Percentiles rank a stretch among this genome's conserved stretches.
Evolutionary conservation across 441 rosid species (phyloP).

Genomic region (Melastoma candidum): DNA sequence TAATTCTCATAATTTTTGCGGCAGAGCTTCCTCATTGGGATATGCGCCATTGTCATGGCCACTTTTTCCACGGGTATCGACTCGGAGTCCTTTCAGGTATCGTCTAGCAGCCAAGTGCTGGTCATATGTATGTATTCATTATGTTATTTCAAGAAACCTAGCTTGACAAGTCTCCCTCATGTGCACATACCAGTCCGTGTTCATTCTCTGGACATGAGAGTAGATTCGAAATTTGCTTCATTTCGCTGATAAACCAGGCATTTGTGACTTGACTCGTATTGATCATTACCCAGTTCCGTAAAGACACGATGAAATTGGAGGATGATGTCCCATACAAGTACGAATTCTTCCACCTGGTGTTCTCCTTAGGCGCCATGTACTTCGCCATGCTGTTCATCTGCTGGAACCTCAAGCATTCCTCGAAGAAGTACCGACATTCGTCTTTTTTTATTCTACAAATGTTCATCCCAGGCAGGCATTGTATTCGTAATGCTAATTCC

Average conservation of each 20-base stretch:
- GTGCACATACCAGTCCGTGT: too few relatives aligned
- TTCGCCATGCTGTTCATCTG: slow-evolving; percentile 87
- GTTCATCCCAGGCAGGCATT: background rate
- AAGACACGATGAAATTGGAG: slow-evolving; percentile 39
- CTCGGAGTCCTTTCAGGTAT: slow-evolving; percentile 75
- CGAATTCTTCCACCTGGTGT: slow-evolving; percentile 75
- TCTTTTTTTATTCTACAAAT: background rate
- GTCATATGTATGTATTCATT: too few relatives aligned
- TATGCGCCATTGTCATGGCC: slow-evolving; percentile 77
- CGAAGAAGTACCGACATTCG: slow-evolving; percentile 36
- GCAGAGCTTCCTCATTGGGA: slow-evolving; percentile 77
- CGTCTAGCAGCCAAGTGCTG: background rate
- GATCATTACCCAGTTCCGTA: slow-evolving; percentile 36
- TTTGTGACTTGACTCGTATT: background rate
- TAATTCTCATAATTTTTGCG: background rate
- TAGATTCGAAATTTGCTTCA: too few relatives aligned
- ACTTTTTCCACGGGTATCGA: slow-evolving; percentile 93
- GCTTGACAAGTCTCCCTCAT: too few relatives aligned
- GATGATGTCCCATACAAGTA: slow-evolving; percentile 67
- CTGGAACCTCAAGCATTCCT: slow-evolving; percentile 63
- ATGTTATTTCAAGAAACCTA: too few relatives aligned
- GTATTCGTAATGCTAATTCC: background rate
- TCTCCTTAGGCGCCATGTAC: slow-evolving; percentile 85
- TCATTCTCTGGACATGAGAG: too few relatives aligned
- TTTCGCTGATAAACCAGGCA: background rate